A percentile compares a stretch with the other conserved stretches of the same genome.
Evolutionary conservation across 169 alveolate species (phyloP).

Genomic region (Cryptosporidium viatorum): DNA sequence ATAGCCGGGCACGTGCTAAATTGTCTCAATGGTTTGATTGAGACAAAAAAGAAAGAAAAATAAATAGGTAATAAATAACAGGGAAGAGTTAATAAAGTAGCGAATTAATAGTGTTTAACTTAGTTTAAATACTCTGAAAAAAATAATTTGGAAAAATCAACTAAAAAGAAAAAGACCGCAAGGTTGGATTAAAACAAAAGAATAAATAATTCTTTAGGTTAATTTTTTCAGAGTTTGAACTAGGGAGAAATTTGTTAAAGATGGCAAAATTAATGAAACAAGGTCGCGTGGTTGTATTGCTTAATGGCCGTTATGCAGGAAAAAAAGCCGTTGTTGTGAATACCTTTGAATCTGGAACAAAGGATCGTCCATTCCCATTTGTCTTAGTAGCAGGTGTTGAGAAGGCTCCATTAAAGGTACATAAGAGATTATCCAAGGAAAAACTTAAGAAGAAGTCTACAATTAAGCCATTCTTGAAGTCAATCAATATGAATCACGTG

Average conservation of each 20-base stretch:
- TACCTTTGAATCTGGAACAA: conserved; percentile 94
- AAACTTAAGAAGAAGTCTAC: conserved; percentile 92
- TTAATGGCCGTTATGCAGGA: conserved; percentile 99
- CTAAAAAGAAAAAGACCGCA: background rate
- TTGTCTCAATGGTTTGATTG: conserved; percentile 14
- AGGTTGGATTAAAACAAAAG: background rate
- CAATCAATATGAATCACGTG: conserved; percentile 96
- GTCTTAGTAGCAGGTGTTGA: conserved; percentile 97
- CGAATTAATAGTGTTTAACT: background rate
- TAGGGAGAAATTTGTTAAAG: conserved; percentile 35
- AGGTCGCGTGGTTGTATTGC: conserved; percentile 97
- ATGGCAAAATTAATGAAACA: conserved; percentile 90
- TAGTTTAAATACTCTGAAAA: background rate
- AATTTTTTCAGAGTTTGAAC: conserved; percentile 1
- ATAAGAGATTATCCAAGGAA: conserved; percentile 92
- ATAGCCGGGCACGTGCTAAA: conserved; percentile 4
- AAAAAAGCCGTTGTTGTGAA: conserved; percentile 97
- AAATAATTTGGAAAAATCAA: background rate
- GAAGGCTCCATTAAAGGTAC: conserved; percentile 94
- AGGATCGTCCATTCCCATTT: conserved; percentile 94
- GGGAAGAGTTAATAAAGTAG: background rate
- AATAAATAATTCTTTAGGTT: conserved; percentile 14
- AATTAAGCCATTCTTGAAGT: conserved; percentile 95
- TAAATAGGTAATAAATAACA: background rate
- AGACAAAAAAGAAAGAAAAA: background rate